Evolutionary conservation across 345 rosid species (phyloP), one percentile per base, ranked within the genome.

Genomic region (Gossypium thurberi): DNA sequence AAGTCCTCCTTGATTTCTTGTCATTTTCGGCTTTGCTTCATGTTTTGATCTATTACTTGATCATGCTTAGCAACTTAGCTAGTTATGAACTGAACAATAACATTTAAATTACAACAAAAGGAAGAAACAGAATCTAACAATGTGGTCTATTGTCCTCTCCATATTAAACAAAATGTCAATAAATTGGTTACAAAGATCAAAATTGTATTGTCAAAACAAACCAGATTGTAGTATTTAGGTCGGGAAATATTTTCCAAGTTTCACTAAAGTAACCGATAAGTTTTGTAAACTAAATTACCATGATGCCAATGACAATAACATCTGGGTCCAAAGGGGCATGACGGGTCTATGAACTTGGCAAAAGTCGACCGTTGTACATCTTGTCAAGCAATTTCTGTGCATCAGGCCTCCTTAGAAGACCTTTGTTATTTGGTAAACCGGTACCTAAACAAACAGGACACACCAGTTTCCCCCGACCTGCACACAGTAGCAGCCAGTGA

Each of bases 391-490:
- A 84, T 80, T 90, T 81, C 6, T 79, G 81, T 6, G 97, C 94
- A 80, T 86, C 97, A 33, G 97, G 97, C 86, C 96, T 88, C 83
- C 94, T 86, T 11, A 88, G 94, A 79, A 90, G 96, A 12, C 96
- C 98, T 83, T 91, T 94, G 82, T 90, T 91, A 78, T 94, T 94
- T 13, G 94, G 97, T 76, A 94, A 80, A 75, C 97, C 97, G 33
- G 98, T 94, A 37, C 97, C 98, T 25, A 93, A 81, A 72, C 97
- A 93, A 69, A 93, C 94, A 0, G 97, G 97, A 74, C 97, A 94
- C 6, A 94, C 97, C 65, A 94, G 96, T 80, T 94, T 94, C 25
- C 98, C 97, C n/a, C 98, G 88, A 77, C 97, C 97, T 94, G 90
- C 73, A 26, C 74, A 28, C 23, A 57, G 47, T 69, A 78, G 11